A percentile compares a stretch with the other conserved stretches of the same genome.
Evolutionary conservation across 2,329 filamentous ascomycete genomes (phyloP).

Genomic region (Alternaria triticimaculans): DNA sequence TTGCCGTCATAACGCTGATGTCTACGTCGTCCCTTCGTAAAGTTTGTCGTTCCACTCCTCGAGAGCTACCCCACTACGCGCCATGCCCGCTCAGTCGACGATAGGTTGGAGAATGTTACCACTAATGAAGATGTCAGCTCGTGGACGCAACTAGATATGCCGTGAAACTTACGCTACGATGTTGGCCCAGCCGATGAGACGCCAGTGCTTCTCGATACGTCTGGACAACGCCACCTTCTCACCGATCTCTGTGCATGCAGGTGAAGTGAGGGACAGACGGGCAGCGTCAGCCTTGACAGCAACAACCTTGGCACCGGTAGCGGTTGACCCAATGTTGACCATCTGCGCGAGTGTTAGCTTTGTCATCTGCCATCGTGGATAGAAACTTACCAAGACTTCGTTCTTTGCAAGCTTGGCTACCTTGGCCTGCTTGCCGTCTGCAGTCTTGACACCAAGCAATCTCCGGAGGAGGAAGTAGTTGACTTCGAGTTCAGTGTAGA

Average conservation of each 20-base stretch:
- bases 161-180: conserved; percentile 50
- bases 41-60: conserved; percentile 13
- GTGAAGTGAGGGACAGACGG: conserved; percentile 89
- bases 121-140: conserved; percentile 34
- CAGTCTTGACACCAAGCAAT: conserved; percentile 94
- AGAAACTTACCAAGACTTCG: conserved; percentile 72
- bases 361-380: background rate
- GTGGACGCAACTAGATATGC: background rate
- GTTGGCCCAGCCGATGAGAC: conserved; percentile 52
- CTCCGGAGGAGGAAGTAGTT: conserved; percentile 98
- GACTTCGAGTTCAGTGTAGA: conserved; percentile 95
- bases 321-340: conserved; percentile 99
- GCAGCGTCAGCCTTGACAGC: conserved; percentile 98
- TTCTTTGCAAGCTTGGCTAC: conserved; percentile 98
- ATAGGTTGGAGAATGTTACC: conserved; percentile 49
- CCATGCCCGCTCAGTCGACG: conserved; percentile 28
- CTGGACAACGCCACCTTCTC: conserved; percentile 97
- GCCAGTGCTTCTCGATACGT: conserved; percentile 99
- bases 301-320: conserved; percentile 95
- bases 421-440: conserved; percentile 99
- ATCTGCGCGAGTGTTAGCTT: conserved; percentile 59
- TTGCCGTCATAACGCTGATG: conserved; percentile 22
- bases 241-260: conserved; percentile 94
- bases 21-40: conserved; percentile 24
- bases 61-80: conserved; percentile 4